Evolutionary conservation across 2,329 filamentous ascomycete species (phyloP).

Genomic region (Cercospora sp.): DNA sequence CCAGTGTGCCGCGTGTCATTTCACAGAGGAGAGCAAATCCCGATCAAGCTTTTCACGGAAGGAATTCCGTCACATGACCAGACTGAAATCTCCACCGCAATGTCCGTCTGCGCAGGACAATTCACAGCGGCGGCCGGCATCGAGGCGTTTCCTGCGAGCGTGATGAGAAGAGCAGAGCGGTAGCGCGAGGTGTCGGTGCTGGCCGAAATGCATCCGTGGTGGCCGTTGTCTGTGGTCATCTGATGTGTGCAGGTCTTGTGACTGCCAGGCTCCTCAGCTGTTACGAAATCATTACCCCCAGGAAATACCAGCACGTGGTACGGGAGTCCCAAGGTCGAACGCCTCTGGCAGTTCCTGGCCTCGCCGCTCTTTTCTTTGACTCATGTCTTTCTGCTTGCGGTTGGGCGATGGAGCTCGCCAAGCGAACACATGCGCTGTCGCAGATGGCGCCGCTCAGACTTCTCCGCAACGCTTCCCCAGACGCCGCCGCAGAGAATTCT

Average conservation of each 20-base stretch:
- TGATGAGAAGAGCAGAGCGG: too few relatives aligned
- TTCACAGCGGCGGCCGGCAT: too few relatives aligned
- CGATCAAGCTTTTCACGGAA: background rate
- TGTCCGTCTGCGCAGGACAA: too few relatives aligned
- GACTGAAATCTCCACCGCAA: too few relatives aligned
- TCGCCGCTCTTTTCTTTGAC: constrained; percentile 13
- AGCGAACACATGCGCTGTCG: constrained; percentile 11
- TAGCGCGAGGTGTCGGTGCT: too few relatives aligned
- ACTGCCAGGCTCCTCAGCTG: background rate
- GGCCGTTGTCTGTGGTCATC: background rate
- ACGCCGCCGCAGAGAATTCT: constrained; percentile 14
- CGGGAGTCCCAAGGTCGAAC: background rate
- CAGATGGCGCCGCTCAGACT: constrained; percentile 11
- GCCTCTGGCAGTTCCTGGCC: background rate
- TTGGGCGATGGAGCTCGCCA: constrained; percentile 12
- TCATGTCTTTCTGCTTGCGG: constrained; percentile 17
- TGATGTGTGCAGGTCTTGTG: background rate
- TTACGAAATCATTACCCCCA: constrained; percentile 22
- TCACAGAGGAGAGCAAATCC: background rate
- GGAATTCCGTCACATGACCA: background rate
- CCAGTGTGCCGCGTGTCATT: background rate
- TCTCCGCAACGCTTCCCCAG: constrained; percentile 19
- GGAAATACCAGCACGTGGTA: constrained; percentile 17
- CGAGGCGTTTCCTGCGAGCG: too few relatives aligned
- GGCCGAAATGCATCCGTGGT: background rate